Conservation (phyloP, 2,329 filamentous ascomycete genomes). For the Hymenoscyphus scutula region DNA sequence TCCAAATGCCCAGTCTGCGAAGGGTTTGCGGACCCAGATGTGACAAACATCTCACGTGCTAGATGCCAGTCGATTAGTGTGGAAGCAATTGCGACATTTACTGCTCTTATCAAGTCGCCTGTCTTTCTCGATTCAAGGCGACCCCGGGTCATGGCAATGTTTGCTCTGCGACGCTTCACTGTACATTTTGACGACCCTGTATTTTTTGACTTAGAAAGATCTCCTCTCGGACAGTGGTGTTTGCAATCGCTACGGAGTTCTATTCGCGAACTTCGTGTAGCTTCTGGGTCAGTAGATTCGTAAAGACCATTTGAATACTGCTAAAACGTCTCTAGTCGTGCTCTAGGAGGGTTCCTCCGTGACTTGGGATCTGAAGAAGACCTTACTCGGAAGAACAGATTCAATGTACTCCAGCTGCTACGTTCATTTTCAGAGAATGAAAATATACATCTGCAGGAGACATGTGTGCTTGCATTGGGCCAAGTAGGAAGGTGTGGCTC, state of each 20-base stretch:
- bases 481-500: slow-evolving; percentile 67
- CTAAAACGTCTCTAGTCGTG: slow-evolving; percentile 47
- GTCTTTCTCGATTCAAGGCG: slow-evolving; percentile 54
- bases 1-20: slow-evolving; percentile 35
- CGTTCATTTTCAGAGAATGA: slow-evolving; percentile 69
- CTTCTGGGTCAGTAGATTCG: slow-evolving; percentile 56
- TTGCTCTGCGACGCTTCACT: slow-evolving; percentile 66
- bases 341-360: slow-evolving; percentile 64
- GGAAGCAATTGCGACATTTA: slow-evolving; percentile 47
- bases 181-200: slow-evolving; percentile 60
- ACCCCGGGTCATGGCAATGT: slow-evolving; percentile 68
- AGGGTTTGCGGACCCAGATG: slow-evolving; percentile 15
- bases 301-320: neutral
- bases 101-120: slow-evolving; percentile 42
- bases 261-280: slow-evolving; percentile 77
- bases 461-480: slow-evolving; percentile 82
- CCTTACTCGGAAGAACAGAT: slow-evolving; percentile 61
- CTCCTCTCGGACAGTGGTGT: slow-evolving; percentile 74
- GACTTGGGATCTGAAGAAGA: slow-evolving; percentile 42
- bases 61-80: slow-evolving; percentile 29
- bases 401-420: slow-evolving; percentile 67
- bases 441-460: slow-evolving; percentile 70
- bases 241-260: slow-evolving; percentile 80
- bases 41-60: slow-evolving; percentile 20
- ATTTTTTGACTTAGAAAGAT: slow-evolving; percentile 65